phyloP scores from a whole-genome alignment of 2,329 filamentous ascomycete genomes.

The Colletotrichum sp. region DNA sequence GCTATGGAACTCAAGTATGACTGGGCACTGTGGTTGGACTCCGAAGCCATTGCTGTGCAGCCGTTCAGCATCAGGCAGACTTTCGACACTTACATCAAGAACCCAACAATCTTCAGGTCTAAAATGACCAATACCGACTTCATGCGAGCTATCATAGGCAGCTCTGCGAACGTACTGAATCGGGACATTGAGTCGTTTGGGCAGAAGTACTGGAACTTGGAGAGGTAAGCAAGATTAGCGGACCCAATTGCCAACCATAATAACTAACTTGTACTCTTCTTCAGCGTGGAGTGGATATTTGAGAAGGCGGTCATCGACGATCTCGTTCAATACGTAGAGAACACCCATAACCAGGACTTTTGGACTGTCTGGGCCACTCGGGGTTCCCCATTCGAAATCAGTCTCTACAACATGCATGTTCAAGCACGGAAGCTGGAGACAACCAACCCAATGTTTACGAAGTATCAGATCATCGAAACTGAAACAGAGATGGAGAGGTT shows the following conservation, averaged over 20 bases:
- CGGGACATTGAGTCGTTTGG: background rate
- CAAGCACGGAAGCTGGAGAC: conserved; percentile 11
- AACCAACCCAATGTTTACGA: background rate
- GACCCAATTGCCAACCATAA: background rate
- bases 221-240: background rate
- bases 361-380: background rate
- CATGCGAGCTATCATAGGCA: background rate
- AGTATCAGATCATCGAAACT: background rate
- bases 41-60: conserved; percentile 6
- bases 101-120: conserved; percentile 4
- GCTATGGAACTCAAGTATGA: background rate
- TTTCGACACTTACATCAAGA: background rate
- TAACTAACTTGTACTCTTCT: background rate
- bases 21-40: conserved; percentile 13
- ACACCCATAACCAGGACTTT: background rate
- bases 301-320: background rate
- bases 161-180: background rate
- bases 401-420: conserved; percentile 1
- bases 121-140: background rate
- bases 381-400: conserved; percentile 6
- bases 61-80: background rate
- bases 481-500: conserved; percentile 6
- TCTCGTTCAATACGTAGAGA: background rate
- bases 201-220: background rate
- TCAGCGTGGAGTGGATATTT: background rate